Percentiles rank a stretch among this genome's conserved stretches.
phyloP scores from a whole-genome alignment of 208 protist genomes.

The Crithidia sp. region DNA sequence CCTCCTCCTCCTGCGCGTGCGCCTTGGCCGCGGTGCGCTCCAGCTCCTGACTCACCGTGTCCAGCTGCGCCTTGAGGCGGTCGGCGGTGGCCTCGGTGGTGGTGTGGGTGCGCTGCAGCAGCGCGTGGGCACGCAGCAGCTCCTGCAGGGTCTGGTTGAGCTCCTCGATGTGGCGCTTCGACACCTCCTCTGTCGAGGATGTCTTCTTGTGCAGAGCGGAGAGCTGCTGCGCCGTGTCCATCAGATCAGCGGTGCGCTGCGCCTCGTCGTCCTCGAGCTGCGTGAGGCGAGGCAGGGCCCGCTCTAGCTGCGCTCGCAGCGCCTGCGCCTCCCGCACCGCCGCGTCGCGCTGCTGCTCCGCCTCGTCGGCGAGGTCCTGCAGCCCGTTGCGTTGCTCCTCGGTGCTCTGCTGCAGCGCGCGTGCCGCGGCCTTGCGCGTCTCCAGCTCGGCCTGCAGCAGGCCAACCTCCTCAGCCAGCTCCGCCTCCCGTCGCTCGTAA shows the following conservation, averaged over 20 bases:
- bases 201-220: slow-evolving; percentile 49
- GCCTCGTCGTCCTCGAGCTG: slow-evolving; percentile 60
- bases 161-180: slow-evolving; percentile 53
- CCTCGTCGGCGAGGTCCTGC: slow-evolving; percentile 26
- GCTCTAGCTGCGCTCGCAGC: slow-evolving; percentile 50
- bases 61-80: slow-evolving; percentile 44
- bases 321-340: slow-evolving; percentile 39
- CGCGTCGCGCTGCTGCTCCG: slow-evolving; percentile 30
- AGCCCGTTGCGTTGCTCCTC: slow-evolving; percentile 35
- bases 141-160: slow-evolving; percentile 47
- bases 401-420: slow-evolving; percentile 30
- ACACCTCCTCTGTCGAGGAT: slow-evolving; percentile 44
- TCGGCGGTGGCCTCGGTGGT: slow-evolving; percentile 41
- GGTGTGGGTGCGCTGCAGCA: slow-evolving; percentile 45
- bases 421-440: slow-evolving; percentile 29
- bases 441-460: slow-evolving; percentile 39
- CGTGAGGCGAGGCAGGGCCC: slow-evolving; percentile 52
- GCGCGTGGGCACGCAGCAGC: slow-evolving; percentile 41
- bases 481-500: slow-evolving; percentile 37
- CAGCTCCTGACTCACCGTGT: slow-evolving; percentile 41
- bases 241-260: slow-evolving; percentile 53
- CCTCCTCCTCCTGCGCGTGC: slow-evolving; percentile 39
- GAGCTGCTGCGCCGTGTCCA: slow-evolving; percentile 68
- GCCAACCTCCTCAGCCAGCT: slow-evolving; percentile 47
- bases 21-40: slow-evolving; percentile 25